Percentiles rank a stretch among this genome's conserved stretches.
These are phyloP conservation scores for Persicaria tinctoria DNA, from an alignment of 148 eudicot species.

Conservation along the genomic window DNA sequence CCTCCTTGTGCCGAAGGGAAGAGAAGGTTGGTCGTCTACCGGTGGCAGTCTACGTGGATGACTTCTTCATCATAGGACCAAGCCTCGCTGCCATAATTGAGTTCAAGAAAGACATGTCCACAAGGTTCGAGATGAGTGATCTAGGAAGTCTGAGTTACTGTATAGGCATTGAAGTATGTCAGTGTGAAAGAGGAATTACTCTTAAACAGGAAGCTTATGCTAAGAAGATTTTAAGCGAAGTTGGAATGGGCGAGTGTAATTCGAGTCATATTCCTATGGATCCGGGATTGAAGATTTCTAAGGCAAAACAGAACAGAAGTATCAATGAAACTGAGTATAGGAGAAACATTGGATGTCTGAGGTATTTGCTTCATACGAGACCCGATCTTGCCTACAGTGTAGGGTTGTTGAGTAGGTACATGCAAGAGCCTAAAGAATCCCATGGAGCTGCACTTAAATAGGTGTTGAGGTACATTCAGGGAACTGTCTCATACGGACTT, in stretches of 20 bases:
- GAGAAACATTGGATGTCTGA: background rate
- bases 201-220: background rate
- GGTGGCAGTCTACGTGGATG: background rate
- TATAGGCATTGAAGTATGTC: background rate
- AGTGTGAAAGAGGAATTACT: background rate
- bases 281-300: background rate
- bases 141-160: background rate
- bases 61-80: background rate
- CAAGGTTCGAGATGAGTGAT: background rate
- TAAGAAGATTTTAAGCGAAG: background rate
- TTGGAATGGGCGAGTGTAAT: background rate
- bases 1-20: background rate
- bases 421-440: background rate
- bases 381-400: background rate
- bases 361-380: background rate
- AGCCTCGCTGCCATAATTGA: background rate
- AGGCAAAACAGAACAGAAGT: background rate
- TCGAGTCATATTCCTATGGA: background rate
- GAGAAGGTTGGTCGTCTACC: background rate
- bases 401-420: slow-evolving; percentile 3
- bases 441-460: background rate
- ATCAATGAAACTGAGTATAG: background rate
- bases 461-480: background rate
- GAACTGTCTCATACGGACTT: background rate
- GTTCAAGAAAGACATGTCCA: background rate